These are phyloP conservation scores for Lentinula raphanica DNA, from an alignment of 768 basidiomycete species.

Conservation along the genomic window DNA sequence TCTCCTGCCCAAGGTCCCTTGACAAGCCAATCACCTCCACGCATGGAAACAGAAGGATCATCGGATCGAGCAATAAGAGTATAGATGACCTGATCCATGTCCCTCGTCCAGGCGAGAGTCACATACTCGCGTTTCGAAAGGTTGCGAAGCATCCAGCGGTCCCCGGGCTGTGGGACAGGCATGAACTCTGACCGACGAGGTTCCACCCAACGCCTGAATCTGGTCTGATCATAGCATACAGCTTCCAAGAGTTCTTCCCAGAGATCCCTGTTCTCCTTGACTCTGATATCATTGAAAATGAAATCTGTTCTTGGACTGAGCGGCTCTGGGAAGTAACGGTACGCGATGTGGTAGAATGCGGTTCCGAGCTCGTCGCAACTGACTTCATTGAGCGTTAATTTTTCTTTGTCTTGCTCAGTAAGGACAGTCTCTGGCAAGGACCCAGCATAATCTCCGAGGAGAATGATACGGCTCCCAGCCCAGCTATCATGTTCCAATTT, in stretches of 20 bases:
- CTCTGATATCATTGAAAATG: neutral
- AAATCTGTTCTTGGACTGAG: too few relatives aligned
- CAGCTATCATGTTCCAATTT: neutral
- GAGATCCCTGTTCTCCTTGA: neutral
- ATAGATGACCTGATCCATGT: neutral
- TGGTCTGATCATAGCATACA: neutral
- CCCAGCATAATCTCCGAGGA: neutral
- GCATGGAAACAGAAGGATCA: neutral
- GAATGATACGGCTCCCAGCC: neutral
- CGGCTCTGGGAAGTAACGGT: too few relatives aligned
- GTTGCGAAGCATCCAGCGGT: neutral
- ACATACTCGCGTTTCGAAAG: neutral
- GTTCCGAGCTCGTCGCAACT: neutral
- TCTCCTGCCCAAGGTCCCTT: neutral
- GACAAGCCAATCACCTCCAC: neutral
- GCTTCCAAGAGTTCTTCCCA: neutral
- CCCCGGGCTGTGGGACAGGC: neutral
- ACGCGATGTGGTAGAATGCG: too few relatives aligned
- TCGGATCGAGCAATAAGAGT: neutral
- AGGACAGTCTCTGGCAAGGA: neutral
- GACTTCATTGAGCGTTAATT: neutral
- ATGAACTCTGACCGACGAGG: neutral
- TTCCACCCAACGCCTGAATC: neutral
- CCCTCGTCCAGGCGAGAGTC: neutral
- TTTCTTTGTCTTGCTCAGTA: neutral